Base-by-base conservation (phyloP, 495 filamentous ascomycete species). In the Aspergillus cristatus region DNA sequence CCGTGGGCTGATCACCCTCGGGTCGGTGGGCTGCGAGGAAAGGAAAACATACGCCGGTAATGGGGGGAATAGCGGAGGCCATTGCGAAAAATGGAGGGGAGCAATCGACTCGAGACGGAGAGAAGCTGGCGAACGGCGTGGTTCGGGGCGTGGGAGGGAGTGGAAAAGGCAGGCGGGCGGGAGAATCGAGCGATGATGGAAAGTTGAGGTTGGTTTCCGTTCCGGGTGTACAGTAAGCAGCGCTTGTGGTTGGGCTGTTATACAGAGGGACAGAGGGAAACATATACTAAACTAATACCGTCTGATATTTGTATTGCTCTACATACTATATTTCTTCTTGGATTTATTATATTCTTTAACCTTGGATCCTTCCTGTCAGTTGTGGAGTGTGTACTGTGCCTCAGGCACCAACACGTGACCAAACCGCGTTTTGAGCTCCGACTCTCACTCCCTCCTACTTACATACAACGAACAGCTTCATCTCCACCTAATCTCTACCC, bases 31-130 rank as follows among this genome's bases (percentile, higher is more conserved):
- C 17, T 34, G 26, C 34, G 32, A 6, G 20, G 35, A 47, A 46
- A 48, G 41, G 49, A 44, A 41, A 35, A 70, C 66, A 20, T 67
- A 70, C 66, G 64, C 66, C 66, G 50, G 64, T 68, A 54, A 70
- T 70, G 43, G 66, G 66, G 50, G 60, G 50, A 34, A 70, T 47
- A 50, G 60, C 47, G 44, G 60, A 50, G 48, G 60, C 54, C 66
- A 70, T 70, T 67, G 62, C 55, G 53, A 44, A 36, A 28, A 33
- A 42, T 49, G 28, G 14, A 51, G 29, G 46, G 6, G n/a, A 18
- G 35, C 37, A 34, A 32, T 16, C 36, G 7, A 14, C 33, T 32
- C 12, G 33, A 34, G 34, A 49, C 46, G 46, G 53, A 43, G 34
- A 25, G 28, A 26, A 36, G 14, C 35, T 48, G 35, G 34, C 36